Percentiles rank a stretch among this genome's conserved stretches.
Evolutionary conservation across 768 basidiomycete genomes (phyloP).

Genomic region (Xerocomellus amylosporus): DNA sequence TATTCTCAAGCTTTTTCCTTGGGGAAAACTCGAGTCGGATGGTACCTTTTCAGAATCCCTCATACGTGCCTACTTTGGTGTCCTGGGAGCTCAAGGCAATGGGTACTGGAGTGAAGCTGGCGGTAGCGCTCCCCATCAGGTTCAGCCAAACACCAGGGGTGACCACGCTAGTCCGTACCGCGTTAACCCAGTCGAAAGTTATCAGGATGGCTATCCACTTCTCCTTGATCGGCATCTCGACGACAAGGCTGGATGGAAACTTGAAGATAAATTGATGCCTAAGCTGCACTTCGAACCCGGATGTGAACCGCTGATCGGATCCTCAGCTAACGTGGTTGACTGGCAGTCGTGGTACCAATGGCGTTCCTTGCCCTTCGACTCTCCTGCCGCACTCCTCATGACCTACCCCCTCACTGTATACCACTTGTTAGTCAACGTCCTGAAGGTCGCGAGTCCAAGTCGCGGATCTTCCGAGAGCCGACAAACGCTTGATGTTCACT

Average conservation of each 20-base stretch:
- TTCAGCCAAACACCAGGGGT: conserved; percentile 16
- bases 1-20: conserved; percentile 39
- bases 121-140: conserved; percentile 33
- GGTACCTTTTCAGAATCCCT: conserved; percentile 37
- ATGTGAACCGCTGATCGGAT: conserved; percentile 26
- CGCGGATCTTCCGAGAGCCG: conserved; percentile 20
- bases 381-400: conserved; percentile 44
- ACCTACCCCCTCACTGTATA: conserved; percentile 44
- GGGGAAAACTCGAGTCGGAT: conserved; percentile 43
- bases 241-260: conserved; percentile 36
- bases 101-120: conserved; percentile 44
- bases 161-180: neutral
- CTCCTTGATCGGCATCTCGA: conserved; percentile 32
- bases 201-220: conserved; percentile 34
- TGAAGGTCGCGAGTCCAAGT: conserved; percentile 30
- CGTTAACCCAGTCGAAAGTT: conserved; percentile 17
- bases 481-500: conserved; percentile 34
- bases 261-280: conserved; percentile 36
- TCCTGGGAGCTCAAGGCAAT: conserved; percentile 38
- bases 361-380: conserved; percentile 42
- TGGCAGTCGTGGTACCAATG: conserved; percentile 48
- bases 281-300: conserved; percentile 29
- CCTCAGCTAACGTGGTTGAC: conserved; percentile 31
- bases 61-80: conserved; percentile 35
- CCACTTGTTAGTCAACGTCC: conserved; percentile 34